These are phyloP conservation scores for Beta corolliflora DNA, from an alignment of 179 eudicot species.

Conservation along the genomic window DNA sequence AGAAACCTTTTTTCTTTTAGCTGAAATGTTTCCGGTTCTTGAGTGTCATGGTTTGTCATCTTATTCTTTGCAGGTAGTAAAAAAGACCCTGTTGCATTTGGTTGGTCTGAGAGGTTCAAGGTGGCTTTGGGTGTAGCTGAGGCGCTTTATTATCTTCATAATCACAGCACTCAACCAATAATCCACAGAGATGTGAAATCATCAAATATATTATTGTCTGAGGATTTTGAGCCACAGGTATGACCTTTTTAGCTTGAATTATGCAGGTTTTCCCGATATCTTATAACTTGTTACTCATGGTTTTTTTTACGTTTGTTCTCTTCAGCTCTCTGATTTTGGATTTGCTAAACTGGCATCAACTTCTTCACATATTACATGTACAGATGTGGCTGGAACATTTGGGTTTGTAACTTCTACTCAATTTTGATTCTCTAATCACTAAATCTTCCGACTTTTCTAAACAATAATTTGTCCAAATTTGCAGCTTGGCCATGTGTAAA, in stretches of 20 bases:
- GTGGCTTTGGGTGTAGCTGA: slow-evolving; percentile 86
- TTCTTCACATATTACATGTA: slow-evolving; percentile 52
- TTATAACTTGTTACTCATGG: slow-evolving; percentile 18
- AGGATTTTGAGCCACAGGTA: slow-evolving; percentile 89
- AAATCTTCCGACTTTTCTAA: background rate
- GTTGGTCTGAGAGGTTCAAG: slow-evolving; percentile 80
- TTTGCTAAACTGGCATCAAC: slow-evolving; percentile 71
- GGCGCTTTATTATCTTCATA: slow-evolving; percentile 75
- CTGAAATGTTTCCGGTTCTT: background rate
- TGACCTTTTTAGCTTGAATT: slow-evolving; percentile 8
- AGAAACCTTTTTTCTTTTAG: background rate
- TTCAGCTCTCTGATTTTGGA: slow-evolving; percentile 90
- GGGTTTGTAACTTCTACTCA: slow-evolving; percentile 51
- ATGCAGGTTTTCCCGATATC: background rate
- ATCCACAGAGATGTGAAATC: slow-evolving; percentile 94
- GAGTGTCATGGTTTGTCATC: background rate
- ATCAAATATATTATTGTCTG: slow-evolving; percentile 79
- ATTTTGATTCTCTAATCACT: background rate
- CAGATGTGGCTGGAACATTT: slow-evolving; percentile 90
- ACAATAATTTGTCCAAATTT: background rate
- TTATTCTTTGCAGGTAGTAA: slow-evolving; percentile 48
- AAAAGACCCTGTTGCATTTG: slow-evolving; percentile 46
- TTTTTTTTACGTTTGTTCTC: slow-evolving; percentile 22
- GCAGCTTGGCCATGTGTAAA: background rate
- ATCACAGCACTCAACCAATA: slow-evolving; percentile 43